These are phyloP conservation scores for Paramyrothecium sp. DNA, from an alignment of 2,329 filamentous ascomycete species.

Conservation along the genomic window DNA sequence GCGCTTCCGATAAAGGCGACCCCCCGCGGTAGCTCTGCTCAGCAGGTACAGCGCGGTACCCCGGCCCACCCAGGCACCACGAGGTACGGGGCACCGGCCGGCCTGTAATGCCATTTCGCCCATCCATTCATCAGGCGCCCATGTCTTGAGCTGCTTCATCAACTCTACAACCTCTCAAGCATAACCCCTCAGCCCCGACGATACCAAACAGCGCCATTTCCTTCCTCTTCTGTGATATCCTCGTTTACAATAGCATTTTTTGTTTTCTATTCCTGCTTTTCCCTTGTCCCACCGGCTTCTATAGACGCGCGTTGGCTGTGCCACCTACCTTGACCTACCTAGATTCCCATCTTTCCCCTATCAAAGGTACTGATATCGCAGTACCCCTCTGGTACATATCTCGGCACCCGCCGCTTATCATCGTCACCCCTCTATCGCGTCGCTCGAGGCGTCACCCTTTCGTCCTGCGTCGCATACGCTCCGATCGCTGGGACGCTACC, in stretches of 20 bases:
- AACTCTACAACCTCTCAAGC: background rate
- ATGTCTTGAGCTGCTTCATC: background rate
- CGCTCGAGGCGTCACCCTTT: slow-evolving; percentile 1
- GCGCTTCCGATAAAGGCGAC: background rate
- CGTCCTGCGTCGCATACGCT: slow-evolving; percentile 14
- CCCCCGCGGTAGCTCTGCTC: background rate
- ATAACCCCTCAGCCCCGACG: background rate
- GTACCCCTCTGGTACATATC: background rate
- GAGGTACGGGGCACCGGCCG: no score
- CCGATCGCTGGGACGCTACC: slow-evolving; percentile 8
- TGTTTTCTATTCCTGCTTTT: background rate
- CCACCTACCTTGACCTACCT: background rate
- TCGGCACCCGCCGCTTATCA: background rate
- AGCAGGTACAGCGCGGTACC: background rate
- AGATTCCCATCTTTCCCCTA: background rate
- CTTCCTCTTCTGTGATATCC: background rate
- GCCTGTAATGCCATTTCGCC: no score
- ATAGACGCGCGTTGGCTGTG: background rate
- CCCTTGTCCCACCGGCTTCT: background rate
- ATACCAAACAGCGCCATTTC: background rate
- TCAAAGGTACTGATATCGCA: background rate
- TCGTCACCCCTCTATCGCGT: slow-evolving; percentile 3
- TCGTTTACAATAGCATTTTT: background rate
- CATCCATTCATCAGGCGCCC: background rate
- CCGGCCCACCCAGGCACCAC: background rate